phyloP scores from a whole-genome alignment of 2,329 filamentous ascomycete genomes.

The Alternaria sp. region DNA sequence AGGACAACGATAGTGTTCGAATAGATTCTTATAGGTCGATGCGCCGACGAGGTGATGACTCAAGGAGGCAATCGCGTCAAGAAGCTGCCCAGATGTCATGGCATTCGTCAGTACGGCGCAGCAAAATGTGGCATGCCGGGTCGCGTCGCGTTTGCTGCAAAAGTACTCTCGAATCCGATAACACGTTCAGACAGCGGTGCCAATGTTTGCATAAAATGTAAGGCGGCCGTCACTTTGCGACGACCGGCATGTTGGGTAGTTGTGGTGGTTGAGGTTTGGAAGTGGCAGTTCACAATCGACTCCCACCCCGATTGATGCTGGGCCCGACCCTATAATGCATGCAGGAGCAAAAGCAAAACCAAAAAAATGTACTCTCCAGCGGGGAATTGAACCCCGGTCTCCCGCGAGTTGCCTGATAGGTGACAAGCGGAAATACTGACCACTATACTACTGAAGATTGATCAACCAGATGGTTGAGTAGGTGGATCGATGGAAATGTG shows the following conservation, averaged over 20 bases:
- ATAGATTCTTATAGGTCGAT: not conserved
- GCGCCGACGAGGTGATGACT: not conserved
- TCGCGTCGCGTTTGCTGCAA: not conserved
- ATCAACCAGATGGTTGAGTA: not conserved
- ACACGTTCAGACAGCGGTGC: not conserved
- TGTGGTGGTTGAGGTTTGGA: not conserved
- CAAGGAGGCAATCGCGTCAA: not conserved
- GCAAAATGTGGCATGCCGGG: not conserved
- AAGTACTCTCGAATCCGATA: not conserved
- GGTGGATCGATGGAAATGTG: not conserved
- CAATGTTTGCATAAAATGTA: rapidly evolving
- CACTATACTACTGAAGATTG: slow-evolving; percentile 20
- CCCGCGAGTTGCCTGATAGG: slow-evolving; percentile 6
- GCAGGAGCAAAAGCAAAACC: no score
- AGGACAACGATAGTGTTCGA: rapidly evolving
- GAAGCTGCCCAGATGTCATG: not conserved
- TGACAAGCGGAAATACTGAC: slow-evolving; percentile 24
- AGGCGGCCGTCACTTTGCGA: not conserved
- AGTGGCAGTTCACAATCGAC: no score
- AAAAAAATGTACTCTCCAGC: slow-evolving; percentile 7
- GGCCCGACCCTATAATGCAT: no score
- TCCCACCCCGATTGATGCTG: no score
- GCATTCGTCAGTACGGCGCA: not conserved
- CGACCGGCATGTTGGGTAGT: not conserved
- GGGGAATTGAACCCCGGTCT: slow-evolving; percentile 16